Evolutionary conservation across 805 yeast species (phyloP).

Genomic region (Kluyveromyces aestuarii): DNA sequence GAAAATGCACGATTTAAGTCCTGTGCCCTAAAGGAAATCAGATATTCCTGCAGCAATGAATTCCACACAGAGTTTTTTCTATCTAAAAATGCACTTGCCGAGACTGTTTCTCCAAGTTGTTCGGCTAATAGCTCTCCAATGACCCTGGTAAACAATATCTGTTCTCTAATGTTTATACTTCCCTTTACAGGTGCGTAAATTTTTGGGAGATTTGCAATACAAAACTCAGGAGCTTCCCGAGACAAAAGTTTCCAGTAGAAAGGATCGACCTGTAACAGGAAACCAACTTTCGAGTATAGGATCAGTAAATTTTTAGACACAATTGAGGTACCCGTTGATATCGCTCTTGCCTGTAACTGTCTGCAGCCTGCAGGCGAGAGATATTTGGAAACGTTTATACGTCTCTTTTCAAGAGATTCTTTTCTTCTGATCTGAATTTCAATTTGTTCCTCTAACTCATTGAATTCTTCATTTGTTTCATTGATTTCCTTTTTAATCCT

Average conservation of each 20-base stretch:
- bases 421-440: conserved; percentile 72
- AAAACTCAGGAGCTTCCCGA: conserved; percentile 25
- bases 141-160: conserved; percentile 52
- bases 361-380: conserved; percentile 4
- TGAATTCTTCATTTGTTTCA: conserved; percentile 61
- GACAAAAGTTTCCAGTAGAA: conserved; percentile 54
- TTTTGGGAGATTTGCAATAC: conserved; percentile 20
- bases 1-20: conserved; percentile 26
- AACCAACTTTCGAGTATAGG: conserved; percentile 65
- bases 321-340: background rate
- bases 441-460: conserved; percentile 61
- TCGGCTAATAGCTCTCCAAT: conserved; percentile 38
- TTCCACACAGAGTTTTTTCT: conserved; percentile 33
- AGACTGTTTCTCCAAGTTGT: conserved; percentile 28
- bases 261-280: conserved; percentile 77
- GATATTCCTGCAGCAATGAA: conserved; percentile 32
- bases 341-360: conserved; percentile 3
- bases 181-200: conserved; percentile 24
- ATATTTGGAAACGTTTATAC: conserved; percentile 42
- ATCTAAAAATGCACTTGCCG: conserved; percentile 19
- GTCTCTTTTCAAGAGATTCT: conserved; percentile 68
- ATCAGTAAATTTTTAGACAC: conserved; percentile 13
- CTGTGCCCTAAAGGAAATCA: conserved; percentile 31
- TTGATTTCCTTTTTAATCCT: conserved; percentile 59
- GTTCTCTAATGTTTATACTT: conserved; percentile 46